Percentiles rank a stretch among this genome's conserved stretches.
These are phyloP conservation scores for Schizophyllum commune DNA, from an alignment of 1,284 basidiomycete species.

Conservation along the genomic window DNA sequence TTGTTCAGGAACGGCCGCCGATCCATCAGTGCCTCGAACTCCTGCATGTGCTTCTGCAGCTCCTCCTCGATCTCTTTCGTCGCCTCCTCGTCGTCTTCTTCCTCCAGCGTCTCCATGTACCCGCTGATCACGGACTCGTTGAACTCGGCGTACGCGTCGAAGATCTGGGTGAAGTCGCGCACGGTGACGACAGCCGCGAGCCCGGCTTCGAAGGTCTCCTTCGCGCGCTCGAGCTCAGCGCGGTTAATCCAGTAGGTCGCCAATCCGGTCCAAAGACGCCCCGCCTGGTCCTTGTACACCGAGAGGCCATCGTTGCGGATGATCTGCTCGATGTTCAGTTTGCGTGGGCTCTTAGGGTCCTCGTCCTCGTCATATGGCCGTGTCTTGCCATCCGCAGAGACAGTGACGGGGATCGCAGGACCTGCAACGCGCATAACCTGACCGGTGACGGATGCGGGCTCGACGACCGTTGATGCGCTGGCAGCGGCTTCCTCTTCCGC, in stretches of 20 bases:
- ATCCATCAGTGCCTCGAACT: conserved; percentile 94
- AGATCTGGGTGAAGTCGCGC: conserved; percentile 97
- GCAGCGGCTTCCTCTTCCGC: conserved; percentile 37
- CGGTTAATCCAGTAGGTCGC: conserved; percentile 99
- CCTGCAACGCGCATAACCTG: conserved; percentile 72
- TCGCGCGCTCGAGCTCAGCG: conserved; percentile 88
- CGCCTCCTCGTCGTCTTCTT: conserved; percentile 73
- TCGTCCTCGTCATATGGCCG: conserved; percentile 72
- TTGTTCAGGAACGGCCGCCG: conserved; percentile 94
- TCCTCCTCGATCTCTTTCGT: conserved; percentile 77
- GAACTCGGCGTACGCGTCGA: conserved; percentile 95
- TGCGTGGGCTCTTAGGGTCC: conserved; percentile 65
- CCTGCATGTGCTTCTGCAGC: conserved; percentile 85
- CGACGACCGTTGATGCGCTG: conserved; percentile 24
- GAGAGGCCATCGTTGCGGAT: conserved; percentile 81
- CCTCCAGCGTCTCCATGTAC: conserved; percentile 84
- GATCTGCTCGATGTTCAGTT: conserved; percentile 83
- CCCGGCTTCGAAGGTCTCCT: conserved; percentile 84
- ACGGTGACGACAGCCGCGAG: conserved; percentile 85
- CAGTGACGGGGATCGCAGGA: conserved; percentile 48
- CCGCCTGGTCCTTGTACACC: conserved; percentile 94
- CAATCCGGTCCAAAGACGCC: conserved; percentile 91
- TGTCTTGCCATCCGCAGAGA: conserved; percentile 34
- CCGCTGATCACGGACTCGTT: conserved; percentile 87
- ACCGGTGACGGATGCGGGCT: conserved; percentile 48